Evolutionary conservation across 495 filamentous ascomycete species (phyloP), one percentile per base, ranked within the genome.

Genomic region (Lepraria neglecta): DNA sequence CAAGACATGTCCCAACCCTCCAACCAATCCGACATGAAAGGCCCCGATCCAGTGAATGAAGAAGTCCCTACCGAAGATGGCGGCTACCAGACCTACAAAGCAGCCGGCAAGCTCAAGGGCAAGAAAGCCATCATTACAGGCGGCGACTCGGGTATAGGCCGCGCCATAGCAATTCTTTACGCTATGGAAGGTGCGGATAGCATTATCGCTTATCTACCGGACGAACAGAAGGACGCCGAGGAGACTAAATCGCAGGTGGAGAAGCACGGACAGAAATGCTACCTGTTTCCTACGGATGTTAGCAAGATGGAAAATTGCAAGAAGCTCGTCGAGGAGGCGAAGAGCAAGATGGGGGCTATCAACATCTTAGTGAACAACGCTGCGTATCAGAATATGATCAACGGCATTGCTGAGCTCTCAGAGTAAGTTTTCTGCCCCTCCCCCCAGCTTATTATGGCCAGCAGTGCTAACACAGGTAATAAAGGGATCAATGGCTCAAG

Each of bases 361-460:
- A 83, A 92, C 69, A 87, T 92, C 38, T 70, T 94, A 21, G 85
- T 92, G 58, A 90, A 94, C 72, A 94, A 95, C 67, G 87, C 87
- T 28, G 88, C 84, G 4, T 87, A 79, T 59, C 89, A 92, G 73
- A 86, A 86, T 73, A 86, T 88, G 80, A 73, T 84, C 42, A 70
- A 84, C n/a, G 80, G 87, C 63, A 92, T 92, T 67, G 77, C 76
- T 38, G 85, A 89, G 46, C 70, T 94, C 17, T 74, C 82, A 64
- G 90, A 92, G 86, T 86, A 72, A 69, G 82, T 71, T 52, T 24
- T 40, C 52, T 45, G 15, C 31, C 58, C 50, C 46, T 43, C 1
- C n/a, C 53, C 15, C 59, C 56, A 61, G 44, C 52, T 14, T n/a
- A 30, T 11, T 44, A 28, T 31, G 51, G 54, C 45, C 42, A 9